A percentile compares a stretch with the other conserved stretches of the same genome.
Conservation (phyloP, 2,329 filamentous ascomycete species). For the Daldinia eschscholtzii region DNA sequence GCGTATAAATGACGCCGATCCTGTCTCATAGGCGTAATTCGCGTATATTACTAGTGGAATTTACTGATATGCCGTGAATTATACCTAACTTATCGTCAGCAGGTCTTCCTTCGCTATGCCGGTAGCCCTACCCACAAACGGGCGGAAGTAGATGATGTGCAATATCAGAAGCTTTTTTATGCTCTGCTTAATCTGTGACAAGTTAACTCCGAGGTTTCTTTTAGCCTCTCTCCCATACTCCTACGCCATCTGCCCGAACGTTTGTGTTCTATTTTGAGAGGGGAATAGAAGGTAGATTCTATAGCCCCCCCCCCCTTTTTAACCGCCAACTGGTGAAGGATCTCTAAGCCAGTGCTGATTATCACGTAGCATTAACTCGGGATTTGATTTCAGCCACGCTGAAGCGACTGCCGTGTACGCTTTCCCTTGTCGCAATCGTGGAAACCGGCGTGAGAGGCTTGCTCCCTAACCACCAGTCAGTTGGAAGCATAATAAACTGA, state of each 20-base stretch:
- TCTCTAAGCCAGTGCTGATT: neutral
- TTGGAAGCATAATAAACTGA: neutral
- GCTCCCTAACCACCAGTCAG: neutral
- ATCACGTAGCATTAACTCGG: neutral
- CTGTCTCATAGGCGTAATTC: conserved; percentile 22
- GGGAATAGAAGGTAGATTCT: conserved; percentile 18
- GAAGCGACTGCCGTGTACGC: conserved; percentile 6
- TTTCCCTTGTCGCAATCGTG: neutral
- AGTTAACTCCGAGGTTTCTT: conserved; percentile 10
- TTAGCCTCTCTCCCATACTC: neutral
- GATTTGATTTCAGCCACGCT: conserved; percentile 12
- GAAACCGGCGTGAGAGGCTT: conserved; percentile 2
- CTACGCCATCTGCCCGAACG: conserved; percentile 3
- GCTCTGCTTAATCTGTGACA: conserved; percentile 14
- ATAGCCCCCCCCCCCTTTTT: conserved; percentile 10
- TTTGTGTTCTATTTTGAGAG: neutral
- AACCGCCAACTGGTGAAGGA: neutral
- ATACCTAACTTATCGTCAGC: conserved; percentile 19
- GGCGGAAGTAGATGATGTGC: conserved; percentile 12
- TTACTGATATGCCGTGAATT: conserved; percentile 32
- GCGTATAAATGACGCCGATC: conserved; percentile 33
- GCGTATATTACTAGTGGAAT: conserved; percentile 25
- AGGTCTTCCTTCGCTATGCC: conserved; percentile 21
- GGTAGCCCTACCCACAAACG: conserved; percentile 18
- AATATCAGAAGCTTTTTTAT: conserved; percentile 11